Conservation (phyloP, 192 early-diverging fungal genomes). For the Chytriomyces sp. region DNA sequence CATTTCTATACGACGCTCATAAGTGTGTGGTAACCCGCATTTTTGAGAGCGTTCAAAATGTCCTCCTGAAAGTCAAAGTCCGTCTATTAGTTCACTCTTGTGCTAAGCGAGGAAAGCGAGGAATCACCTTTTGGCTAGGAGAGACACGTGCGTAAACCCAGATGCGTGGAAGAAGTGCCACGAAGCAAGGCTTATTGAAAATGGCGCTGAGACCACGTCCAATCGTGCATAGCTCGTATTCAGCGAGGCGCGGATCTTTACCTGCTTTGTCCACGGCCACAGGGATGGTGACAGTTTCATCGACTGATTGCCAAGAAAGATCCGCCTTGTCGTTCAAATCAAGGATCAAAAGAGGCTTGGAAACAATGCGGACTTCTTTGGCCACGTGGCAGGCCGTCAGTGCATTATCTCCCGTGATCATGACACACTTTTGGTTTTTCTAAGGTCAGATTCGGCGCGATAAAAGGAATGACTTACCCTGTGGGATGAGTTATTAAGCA, state of each 20-base stretch:
- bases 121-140: conserved; percentile 94
- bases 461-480: conserved; percentile 54
- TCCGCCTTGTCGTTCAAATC: conserved; percentile 67
- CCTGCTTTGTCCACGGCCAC: conserved; percentile 51
- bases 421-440: conserved; percentile 70
- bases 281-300: conserved; percentile 67
- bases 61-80: too few relatives aligned
- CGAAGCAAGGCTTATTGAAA: conserved; percentile 47
- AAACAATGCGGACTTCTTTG: conserved; percentile 87
- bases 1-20: conserved; percentile 93
- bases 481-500: conserved; percentile 95
- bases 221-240: conserved; percentile 93
- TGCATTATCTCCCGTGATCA: conserved; percentile 99
- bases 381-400: conserved; percentile 98
- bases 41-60: conserved; percentile 88
- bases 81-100: too few relatives aligned
- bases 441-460: neutral
- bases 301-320: conserved; percentile 80
- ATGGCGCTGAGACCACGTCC: conserved; percentile 81
- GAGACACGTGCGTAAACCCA: conserved; percentile 97
- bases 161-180: conserved; percentile 51
- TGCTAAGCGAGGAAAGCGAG: too few relatives aligned
- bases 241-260: conserved; percentile 52
- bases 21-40: conserved; percentile 87
- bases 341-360: conserved; percentile 82